Percentiles rank a stretch among this genome's conserved stretches.
Evolutionary conservation across 345 rosid species (phyloP).

Genomic region (Rhodomyrtus tomentosa): DNA sequence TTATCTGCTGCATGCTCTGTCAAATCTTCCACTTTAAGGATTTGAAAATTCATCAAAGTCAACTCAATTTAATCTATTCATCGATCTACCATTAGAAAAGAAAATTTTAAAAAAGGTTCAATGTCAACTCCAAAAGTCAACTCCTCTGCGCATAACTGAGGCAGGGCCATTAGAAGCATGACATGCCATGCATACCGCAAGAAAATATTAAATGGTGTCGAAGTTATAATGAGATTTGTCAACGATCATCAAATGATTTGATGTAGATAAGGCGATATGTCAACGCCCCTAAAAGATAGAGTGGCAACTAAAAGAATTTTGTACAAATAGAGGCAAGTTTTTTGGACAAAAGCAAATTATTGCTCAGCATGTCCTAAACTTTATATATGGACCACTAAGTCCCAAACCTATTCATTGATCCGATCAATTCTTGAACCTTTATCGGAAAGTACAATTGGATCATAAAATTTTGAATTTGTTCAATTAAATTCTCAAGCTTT

Average conservation of each 20-base stretch:
- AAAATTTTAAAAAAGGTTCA: background rate
- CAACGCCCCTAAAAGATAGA: background rate
- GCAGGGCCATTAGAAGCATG: background rate
- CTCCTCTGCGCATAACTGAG: background rate
- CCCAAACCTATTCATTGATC: background rate
- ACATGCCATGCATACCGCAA: background rate
- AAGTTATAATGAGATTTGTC: background rate
- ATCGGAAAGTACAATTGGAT: background rate
- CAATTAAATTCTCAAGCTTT: background rate
- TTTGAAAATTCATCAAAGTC: background rate
- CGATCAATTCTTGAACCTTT: background rate
- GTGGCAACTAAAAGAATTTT: background rate
- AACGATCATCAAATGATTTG: background rate
- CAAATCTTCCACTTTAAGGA: background rate
- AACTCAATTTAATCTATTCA: background rate
- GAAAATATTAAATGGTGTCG: background rate
- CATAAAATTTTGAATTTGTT: background rate
- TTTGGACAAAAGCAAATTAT: background rate
- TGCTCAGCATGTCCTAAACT: background rate
- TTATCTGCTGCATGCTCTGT: background rate
- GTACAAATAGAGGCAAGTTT: background rate
- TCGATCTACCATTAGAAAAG: background rate
- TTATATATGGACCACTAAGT: background rate
- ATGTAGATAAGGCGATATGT: background rate
- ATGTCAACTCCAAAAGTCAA: background rate